Base-by-base conservation (phyloP, 148 eudicot species). In the Agrostemma githago region DNA sequence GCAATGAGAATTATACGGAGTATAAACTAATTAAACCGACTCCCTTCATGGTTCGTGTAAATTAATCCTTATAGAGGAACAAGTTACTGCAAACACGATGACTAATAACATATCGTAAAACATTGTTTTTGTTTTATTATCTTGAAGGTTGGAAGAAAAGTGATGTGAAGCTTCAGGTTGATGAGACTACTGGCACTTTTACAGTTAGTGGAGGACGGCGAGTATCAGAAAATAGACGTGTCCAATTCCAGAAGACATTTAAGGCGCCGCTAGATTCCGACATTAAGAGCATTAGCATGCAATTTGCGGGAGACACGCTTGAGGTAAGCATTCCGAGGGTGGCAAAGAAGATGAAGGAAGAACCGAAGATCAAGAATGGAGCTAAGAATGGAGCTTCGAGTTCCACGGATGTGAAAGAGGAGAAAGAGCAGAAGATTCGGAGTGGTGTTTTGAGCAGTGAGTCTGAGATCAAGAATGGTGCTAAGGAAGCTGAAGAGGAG, bases 71-170 rank as follows among this genome's bases (percentile, higher is more conserved):
- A 51, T 51, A 3, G 14, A 51, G 56, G 56, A 51, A 12, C 15
- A 51, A 11, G 16, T 51, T 51, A 51, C 12, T 10, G 56, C 14
- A 51, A 51, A 51, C 11, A 12, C 9, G 53, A 48, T 48, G 53
- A 48, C 53, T 48, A 48, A 48, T 7, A 48, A 48, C 11, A 8
- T 48, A 12, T 12, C 8, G 2, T 53, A 12, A 53, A 53, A 53
- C 21, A 65, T 11, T 8, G 5, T n/a, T 65, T 66, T 46, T 57
- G 15, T 26, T 63, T 54, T 8, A 21, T 57, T 5, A 59, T 75
- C 71, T 62, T 57, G 8, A 72, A 92, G 97, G 86, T 71, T 92
- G 85, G 77, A 83, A 80, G 72, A 82, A 60, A 74, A 83, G 81
- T 19, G 81, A 88, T 57, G 69, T 89, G 74, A 85, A 78, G 71